Conservation (phyloP, 257 asterid genomes). For the Forsythia suspensa region DNA sequence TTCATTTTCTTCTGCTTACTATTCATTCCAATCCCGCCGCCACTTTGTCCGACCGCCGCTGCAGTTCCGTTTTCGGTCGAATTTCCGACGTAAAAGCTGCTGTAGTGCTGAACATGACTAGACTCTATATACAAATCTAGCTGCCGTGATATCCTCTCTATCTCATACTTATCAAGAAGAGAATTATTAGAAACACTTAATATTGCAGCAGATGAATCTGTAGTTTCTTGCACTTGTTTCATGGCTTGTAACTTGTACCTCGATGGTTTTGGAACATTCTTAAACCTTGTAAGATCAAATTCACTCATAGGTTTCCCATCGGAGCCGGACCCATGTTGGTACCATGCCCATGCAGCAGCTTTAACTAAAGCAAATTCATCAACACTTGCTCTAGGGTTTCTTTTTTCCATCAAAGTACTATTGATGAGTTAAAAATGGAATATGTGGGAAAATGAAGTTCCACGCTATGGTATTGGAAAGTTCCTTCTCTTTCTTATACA, state of each 20-base stretch:
- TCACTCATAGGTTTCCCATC: slow-evolving; percentile 36
- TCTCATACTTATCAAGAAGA: slow-evolving; percentile 65
- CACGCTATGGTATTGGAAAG: slow-evolving; percentile 11
- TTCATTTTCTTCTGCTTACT: slow-evolving; percentile 13
- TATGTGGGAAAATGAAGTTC: slow-evolving; percentile 30
- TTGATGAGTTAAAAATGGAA: neutral
- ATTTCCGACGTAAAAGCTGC: neutral
- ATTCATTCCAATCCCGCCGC: slow-evolving; percentile 11
- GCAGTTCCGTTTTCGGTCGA: neutral
- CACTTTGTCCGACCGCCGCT: slow-evolving; percentile 10
- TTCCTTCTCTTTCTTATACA: neutral
- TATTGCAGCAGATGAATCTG: neutral
- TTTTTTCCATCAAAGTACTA: slow-evolving; percentile 17
- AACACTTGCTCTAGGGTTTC: slow-evolving; percentile 23
- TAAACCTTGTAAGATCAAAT: slow-evolving; percentile 29
- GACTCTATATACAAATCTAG: slow-evolving; percentile 50
- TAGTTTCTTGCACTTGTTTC: slow-evolving; percentile 8
- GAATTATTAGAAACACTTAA: slow-evolving; percentile 25
- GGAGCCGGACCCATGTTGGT: slow-evolving; percentile 52
- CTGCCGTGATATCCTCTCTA: slow-evolving; percentile 54
- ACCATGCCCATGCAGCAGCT: slow-evolving; percentile 69
- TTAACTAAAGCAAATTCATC: slow-evolving; percentile 47
- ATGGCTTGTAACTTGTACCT: slow-evolving; percentile 60
- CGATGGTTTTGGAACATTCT: slow-evolving; percentile 39
- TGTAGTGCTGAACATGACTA: slow-evolving; percentile 20